phyloP scores from a whole-genome alignment of 169 alveolate species.

The Cryptosporidium andersoni region DNA sequence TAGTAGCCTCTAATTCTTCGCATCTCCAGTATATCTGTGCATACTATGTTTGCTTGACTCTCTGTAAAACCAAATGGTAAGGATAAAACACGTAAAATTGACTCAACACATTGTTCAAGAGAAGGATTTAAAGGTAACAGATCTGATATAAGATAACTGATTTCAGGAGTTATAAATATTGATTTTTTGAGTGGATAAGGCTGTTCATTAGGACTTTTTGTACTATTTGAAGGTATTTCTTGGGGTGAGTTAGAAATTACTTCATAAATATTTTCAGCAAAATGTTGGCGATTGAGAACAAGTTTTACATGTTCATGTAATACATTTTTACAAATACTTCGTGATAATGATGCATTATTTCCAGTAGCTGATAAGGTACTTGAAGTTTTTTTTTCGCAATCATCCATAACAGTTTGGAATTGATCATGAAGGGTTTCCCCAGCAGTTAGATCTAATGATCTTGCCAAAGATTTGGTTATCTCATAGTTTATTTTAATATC shows the following conservation, averaged over 20 bases:
- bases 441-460: conserved; percentile 8
- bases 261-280: conserved; percentile 60
- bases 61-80: conserved; percentile 20
- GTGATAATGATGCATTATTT: background rate
- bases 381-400: conserved; percentile 8
- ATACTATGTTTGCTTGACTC: conserved; percentile 17
- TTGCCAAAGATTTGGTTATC: background rate
- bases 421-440: background rate
- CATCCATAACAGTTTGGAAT: conserved; percentile 5
- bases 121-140: conserved; percentile 28
- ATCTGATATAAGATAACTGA: conserved; percentile 53
- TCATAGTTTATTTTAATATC: background rate
- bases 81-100: conserved; percentile 32
- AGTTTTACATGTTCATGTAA: conserved; percentile 24
- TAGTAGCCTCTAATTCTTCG: conserved; percentile 10
- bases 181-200: background rate
- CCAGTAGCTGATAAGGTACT: background rate
- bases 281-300: conserved; percentile 46
- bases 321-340: conserved; percentile 30
- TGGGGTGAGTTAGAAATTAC: background rate
- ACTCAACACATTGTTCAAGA: conserved; percentile 40
- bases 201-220: background rate
- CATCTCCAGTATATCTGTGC: conserved; percentile 18
- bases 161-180: conserved; percentile 40
- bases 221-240: background rate